These are phyloP conservation scores for Brassica carinata DNA, from an alignment of 345 rosid genomes.

Conservation along the genomic window DNA sequence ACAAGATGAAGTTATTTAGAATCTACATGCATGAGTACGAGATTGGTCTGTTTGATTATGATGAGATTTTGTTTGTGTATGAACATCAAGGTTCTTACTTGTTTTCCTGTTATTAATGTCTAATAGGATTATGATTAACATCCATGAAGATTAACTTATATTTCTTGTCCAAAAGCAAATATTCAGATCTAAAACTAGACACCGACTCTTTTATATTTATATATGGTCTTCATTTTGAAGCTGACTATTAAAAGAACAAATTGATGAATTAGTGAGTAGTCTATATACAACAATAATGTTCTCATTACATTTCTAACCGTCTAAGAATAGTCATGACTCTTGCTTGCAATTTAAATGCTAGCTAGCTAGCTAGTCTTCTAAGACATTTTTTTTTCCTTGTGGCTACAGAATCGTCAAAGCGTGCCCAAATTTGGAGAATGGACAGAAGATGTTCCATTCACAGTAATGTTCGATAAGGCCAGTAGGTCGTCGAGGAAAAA, in stretches of 20 bases:
- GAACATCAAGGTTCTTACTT: not conserved
- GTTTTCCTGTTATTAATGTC: not conserved
- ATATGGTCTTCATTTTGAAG: not conserved
- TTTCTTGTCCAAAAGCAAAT: not conserved
- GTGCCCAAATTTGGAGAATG: conserved; percentile 40
- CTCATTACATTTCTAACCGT: not conserved
- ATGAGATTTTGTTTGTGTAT: conserved; percentile 2
- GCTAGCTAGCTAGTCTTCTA: not conserved
- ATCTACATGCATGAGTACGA: not conserved
- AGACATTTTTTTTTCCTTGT: not conserved
- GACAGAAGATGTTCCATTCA: conserved; percentile 30
- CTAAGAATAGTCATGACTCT: not conserved
- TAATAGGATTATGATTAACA: not conserved
- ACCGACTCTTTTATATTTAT: not conserved
- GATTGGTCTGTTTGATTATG: not conserved
- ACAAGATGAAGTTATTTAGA: not conserved
- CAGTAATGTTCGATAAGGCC: conserved; percentile 35
- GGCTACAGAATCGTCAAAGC: conserved; percentile 29
- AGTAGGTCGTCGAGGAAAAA: conserved; percentile 9
- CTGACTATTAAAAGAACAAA: not conserved
- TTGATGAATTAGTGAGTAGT: not conserved
- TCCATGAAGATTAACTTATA: too few species aligned
- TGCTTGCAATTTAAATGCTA: not conserved
- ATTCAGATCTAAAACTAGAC: not conserved
- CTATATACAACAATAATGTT: not conserved